Percentiles rank a stretch among this genome's conserved stretches.
phyloP scores from a whole-genome alignment of 2,329 filamentous ascomycete species.

The Colletotrichum ledebouriae region DNA sequence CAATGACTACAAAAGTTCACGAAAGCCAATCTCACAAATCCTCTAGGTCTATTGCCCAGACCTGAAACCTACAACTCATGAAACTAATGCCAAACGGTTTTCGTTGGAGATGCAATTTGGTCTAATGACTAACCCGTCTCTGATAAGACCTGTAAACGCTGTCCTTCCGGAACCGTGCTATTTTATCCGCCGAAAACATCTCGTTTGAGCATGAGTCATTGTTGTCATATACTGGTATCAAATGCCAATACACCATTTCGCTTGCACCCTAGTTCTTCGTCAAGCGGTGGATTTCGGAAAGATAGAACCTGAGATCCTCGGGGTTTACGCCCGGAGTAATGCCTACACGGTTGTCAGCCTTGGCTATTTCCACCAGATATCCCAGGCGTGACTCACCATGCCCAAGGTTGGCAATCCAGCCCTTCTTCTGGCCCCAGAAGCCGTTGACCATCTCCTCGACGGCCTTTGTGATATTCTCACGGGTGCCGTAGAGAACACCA shows the following conservation, averaged over 20 bases:
- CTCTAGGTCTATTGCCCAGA: no score
- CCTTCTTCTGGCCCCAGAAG: constrained; percentile 86
- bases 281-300: constrained; percentile 87
- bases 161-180: not conserved
- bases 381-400: constrained; percentile 74
- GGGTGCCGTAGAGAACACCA: constrained; percentile 89
- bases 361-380: no score
- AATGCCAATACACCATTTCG: not conserved
- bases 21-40: not conserved
- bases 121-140: constrained; percentile 17
- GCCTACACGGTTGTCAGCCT: constrained; percentile 61
- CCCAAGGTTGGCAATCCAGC: constrained; percentile 97
- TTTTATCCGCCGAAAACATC: constrained; percentile 8
- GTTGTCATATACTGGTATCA: not conserved
- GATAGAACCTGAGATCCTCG: constrained; percentile 92
- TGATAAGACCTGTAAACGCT: constrained; percentile 11
- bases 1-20: not conserved
- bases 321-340: constrained; percentile 96
- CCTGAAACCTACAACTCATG: not conserved
- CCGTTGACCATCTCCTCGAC: constrained; percentile 90
- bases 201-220: not conserved
- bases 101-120: constrained; percentile 15
- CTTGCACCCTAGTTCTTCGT: constrained; percentile 57
- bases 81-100: not conserved
- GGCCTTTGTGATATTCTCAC: constrained; percentile 82